Evolutionary conservation across 805 yeast genomes (phyloP), one percentile per base, ranked within the genome.

Genomic region (Lipomyces sp.): DNA sequence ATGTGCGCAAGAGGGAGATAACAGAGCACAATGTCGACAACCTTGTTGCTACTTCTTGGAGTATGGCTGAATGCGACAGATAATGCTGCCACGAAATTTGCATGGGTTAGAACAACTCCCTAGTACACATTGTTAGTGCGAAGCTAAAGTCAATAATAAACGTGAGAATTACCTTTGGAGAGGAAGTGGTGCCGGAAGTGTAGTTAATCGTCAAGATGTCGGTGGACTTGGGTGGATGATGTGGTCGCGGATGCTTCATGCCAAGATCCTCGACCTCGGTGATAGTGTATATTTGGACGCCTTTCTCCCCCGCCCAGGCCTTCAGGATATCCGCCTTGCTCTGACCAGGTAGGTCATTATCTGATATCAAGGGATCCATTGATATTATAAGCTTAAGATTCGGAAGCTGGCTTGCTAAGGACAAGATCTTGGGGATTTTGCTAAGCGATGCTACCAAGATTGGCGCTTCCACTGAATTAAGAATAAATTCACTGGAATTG

Each of bases 101-200:
- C 77, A 59, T 88, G 91, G 7, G 84, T 79, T 54, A 85, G 65
- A 30, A 83, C 84, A 18, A 86, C 92, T 62, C 93, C 93, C 68
- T 64, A 56, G 2, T 30, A 1, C 32, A 10, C 39, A 30, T 18
- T 24, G 34, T 33, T 62, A n/a, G 18, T 18, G 11, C 42, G 4
- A 13, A 11, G 4, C 8, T n/a, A 15, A 6, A 5, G 13, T 13
- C 8, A 37, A 37, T 37, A 48, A 51, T 58, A 13, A 34, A 4
- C 10, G 32, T 11, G 42, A 18, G 1, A 24, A 53, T 18, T 58
- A 57, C 68, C 76, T 89, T 88, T 58, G 93, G 93, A 18, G 82
- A 77, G 18, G 92, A 92, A 0, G 92, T 88, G 1, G 93, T 88
- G 39, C 93, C 93, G 0, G 90, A 86, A 1, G 93, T 89, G 75